These are phyloP conservation scores for Aspergillus steynii DNA, from an alignment of 495 filamentous ascomycete genomes.

Conservation along the genomic window DNA sequence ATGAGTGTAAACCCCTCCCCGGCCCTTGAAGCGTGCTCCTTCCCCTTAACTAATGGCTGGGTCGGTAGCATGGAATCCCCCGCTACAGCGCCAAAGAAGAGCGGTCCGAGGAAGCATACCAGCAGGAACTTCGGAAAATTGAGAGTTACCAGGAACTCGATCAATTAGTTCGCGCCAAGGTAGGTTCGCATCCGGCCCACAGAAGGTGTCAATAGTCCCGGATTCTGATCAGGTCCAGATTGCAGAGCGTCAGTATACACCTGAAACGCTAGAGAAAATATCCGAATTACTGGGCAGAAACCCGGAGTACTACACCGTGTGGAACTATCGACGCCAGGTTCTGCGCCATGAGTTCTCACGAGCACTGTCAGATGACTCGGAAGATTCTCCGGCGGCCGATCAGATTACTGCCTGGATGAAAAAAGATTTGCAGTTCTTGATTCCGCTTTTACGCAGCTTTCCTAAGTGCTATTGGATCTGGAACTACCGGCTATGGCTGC, in stretches of 20 bases:
- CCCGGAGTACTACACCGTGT: slow-evolving; percentile 97
- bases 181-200: slow-evolving; percentile 22
- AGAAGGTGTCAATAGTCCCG: background rate
- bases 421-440: slow-evolving; percentile 74
- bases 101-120: slow-evolving; percentile 61
- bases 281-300: slow-evolving; percentile 80
- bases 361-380: slow-evolving; percentile 17
- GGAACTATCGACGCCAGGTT: slow-evolving; percentile 85
- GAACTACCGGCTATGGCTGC: slow-evolving; percentile 91
- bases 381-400: slow-evolving; percentile 17
- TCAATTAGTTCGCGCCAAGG: slow-evolving; percentile 60
- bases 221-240: slow-evolving; percentile 40
- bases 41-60: slow-evolving; percentile 14
- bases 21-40: slow-evolving; percentile 9
- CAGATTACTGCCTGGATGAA: slow-evolving; percentile 54
- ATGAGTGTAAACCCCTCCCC: slow-evolving; percentile 50
- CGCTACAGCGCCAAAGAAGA: slow-evolving; percentile 56
- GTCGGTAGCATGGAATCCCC: slow-evolving; percentile 72
- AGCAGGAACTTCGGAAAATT: slow-evolving; percentile 76
- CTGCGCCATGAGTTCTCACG: slow-evolving; percentile 50
- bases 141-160: slow-evolving; percentile 73
- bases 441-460: slow-evolving; percentile 77
- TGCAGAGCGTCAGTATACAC: slow-evolving; percentile 57
- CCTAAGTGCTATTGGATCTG: slow-evolving; percentile 99
- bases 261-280: slow-evolving; percentile 70